A percentile compares a stretch with the other conserved stretches of the same genome.
These are phyloP conservation scores for Starmera stellimalicola DNA, from an alignment of 1,139 yeast genomes.

Conservation along the genomic window DNA sequence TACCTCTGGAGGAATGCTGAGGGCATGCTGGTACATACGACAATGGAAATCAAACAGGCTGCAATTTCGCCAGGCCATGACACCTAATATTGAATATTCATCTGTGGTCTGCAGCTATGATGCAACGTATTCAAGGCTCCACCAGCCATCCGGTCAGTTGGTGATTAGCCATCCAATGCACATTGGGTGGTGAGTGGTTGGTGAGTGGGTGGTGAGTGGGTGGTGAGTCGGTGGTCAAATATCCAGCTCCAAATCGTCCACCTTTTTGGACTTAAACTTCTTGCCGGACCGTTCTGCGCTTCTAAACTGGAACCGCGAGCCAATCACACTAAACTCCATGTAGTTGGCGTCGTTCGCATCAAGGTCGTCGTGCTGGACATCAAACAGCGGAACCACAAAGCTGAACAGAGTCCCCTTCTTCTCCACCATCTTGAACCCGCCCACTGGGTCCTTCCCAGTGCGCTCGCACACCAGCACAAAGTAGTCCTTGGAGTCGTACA, in stretches of 20 bases:
- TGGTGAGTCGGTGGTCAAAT: too few relatives aligned
- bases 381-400: constrained; percentile 35
- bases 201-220: background rate
- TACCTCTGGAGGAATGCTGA: too few relatives aligned
- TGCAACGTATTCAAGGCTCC: too few relatives aligned
- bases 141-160: too few relatives aligned
- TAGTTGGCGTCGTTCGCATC: constrained; percentile 25
- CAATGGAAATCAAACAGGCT: too few relatives aligned
- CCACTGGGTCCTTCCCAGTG: constrained; percentile 31
- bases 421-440: constrained; percentile 47
- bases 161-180: too few relatives aligned
- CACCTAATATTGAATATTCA: too few relatives aligned
- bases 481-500: constrained; percentile 79
- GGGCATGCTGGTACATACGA: too few relatives aligned
- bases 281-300: constrained; percentile 77
- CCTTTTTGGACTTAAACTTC: constrained; percentile 74
- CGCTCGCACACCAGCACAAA: constrained; percentile 55
- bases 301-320: constrained; percentile 70
- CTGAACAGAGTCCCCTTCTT: constrained; percentile 53
- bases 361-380: constrained; percentile 14
- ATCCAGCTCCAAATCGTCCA: constrained; percentile 43
- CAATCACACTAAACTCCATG: constrained; percentile 59
- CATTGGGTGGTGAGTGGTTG: too few relatives aligned
- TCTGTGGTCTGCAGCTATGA: too few relatives aligned
- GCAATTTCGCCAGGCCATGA: too few relatives aligned